Evolutionary conservation across 1,284 basidiomycete genomes (phyloP).

Genomic region (Ceratobasidium sp.): DNA sequence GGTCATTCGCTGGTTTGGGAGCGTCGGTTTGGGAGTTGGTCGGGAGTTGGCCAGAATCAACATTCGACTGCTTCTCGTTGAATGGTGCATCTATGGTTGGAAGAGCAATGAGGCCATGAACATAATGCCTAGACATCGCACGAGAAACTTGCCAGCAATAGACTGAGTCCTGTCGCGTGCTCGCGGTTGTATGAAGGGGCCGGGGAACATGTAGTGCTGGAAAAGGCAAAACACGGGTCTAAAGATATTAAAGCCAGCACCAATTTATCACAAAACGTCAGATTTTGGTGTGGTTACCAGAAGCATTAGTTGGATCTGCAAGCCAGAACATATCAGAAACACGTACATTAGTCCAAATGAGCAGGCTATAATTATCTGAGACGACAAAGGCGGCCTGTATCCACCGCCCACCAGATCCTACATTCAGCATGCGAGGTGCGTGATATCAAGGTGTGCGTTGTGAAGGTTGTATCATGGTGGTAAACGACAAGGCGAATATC

Average conservation of each 20-base stretch:
- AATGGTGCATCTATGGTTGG: background rate
- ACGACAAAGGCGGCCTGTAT: constrained; percentile 39
- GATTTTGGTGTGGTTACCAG: background rate
- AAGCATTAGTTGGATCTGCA: background rate
- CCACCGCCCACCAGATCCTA: constrained; percentile 41
- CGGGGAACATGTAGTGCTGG: constrained; percentile 36
- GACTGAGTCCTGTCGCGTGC: constrained; percentile 24
- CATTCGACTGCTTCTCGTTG: constrained; percentile 9
- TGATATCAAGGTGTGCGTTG: background rate
- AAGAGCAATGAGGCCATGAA: background rate
- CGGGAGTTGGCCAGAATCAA: no score
- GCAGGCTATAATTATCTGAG: constrained; percentile 26
- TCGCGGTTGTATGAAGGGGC: constrained; percentile 22
- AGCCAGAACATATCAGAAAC: background rate
- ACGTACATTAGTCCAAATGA: constrained; percentile 37
- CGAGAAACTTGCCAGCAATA: constrained; percentile 1
- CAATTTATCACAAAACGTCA: background rate
- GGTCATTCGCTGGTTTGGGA: constrained; percentile 25
- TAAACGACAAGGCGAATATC: background rate
- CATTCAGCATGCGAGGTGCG: background rate
- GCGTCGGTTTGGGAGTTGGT: background rate
- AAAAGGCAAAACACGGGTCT: constrained; percentile 26
- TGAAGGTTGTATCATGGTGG: background rate
- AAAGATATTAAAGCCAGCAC: background rate
- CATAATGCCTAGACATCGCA: background rate